Evolutionary conservation across 2,329 filamentous ascomycete species (phyloP).

Genomic region (Fusarium fracticaudum): DNA sequence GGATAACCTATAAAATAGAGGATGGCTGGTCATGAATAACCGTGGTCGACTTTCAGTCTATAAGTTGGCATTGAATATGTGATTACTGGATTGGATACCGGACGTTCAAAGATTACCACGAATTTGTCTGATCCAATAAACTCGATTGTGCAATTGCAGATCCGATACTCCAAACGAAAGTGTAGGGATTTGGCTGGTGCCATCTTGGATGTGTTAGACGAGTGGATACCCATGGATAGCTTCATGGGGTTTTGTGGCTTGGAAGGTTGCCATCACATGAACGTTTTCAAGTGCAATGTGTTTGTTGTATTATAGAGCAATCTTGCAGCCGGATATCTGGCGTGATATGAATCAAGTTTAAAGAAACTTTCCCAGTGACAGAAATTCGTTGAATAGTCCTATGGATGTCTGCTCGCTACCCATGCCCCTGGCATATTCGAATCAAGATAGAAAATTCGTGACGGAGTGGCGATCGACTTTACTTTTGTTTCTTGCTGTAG

Average conservation of each 20-base stretch:
- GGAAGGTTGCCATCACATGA: not conserved
- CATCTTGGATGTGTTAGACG: not conserved
- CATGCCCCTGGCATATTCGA: not conserved
- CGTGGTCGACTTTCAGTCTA: not conserved
- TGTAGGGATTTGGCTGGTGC: not conserved
- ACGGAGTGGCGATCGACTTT: not conserved
- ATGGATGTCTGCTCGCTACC: not conserved
- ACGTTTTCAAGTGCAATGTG: not conserved
- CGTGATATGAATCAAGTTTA: not conserved
- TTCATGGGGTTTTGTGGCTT: not conserved
- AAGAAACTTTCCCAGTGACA: not conserved
- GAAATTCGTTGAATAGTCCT: not conserved
- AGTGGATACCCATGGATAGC: not conserved
- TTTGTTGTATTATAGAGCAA: not conserved
- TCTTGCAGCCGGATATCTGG: not conserved
- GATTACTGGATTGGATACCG: slow-evolving; percentile 6
- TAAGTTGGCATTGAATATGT: not conserved
- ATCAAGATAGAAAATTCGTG: not conserved
- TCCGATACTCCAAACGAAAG: not conserved
- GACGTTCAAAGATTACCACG: slow-evolving; percentile 17
- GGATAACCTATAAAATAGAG: not conserved
- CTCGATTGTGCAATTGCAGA: not conserved
- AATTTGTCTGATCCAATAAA: slow-evolving; percentile 1
- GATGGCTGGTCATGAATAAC: not conserved
- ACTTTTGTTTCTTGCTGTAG: slow-evolving; percentile 40